These are phyloP conservation scores for Paraphaeosphaeria sporulosa DNA, from an alignment of 2,329 filamentous ascomycete genomes.

Conservation along the genomic window DNA sequence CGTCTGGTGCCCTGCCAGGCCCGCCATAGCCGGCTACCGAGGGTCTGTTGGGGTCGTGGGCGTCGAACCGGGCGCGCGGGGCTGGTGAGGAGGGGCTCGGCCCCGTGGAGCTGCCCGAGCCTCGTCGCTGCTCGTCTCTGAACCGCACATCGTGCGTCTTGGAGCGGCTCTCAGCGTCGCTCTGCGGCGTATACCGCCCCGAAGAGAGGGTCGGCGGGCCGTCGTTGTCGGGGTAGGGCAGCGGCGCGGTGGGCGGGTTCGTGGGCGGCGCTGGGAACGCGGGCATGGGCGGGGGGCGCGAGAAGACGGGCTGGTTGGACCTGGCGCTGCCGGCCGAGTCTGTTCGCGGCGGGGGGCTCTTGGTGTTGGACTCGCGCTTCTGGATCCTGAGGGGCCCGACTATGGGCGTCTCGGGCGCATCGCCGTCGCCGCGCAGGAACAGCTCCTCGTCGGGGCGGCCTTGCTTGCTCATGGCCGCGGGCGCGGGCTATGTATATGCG, in stretches of 20 bases:
- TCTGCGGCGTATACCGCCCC: constrained; percentile 46
- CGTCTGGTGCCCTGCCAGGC: constrained; percentile 39
- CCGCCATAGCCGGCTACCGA: constrained; percentile 56
- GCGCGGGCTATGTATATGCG: constrained; percentile 37
- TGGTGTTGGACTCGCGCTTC: constrained; percentile 68
- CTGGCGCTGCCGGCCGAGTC: constrained; percentile 74
- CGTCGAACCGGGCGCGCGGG: constrained; percentile 54
- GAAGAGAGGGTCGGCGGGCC: constrained; percentile 37
- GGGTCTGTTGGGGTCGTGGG: constrained; percentile 58
- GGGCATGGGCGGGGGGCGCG: constrained; percentile 59
- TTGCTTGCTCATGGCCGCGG: constrained; percentile 55
- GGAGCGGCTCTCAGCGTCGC: constrained; percentile 44
- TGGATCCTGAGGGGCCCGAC: constrained; percentile 85
- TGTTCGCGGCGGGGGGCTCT: constrained; percentile 59
- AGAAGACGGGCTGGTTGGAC: constrained; percentile 52
- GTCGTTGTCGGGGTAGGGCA: constrained; percentile 58
- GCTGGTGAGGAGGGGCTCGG: constrained; percentile 39
- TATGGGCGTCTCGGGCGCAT: constrained; percentile 72
- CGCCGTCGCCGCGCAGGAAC: constrained; percentile 66
- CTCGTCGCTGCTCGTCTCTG: constrained; percentile 38
- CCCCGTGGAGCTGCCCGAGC: constrained; percentile 38
- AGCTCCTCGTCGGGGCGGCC: constrained; percentile 82
- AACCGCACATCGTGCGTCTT: constrained; percentile 46
- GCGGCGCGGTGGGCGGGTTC: constrained; percentile 55
- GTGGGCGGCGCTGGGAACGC: constrained; percentile 68